phyloP scores from a whole-genome alignment of 345 rosid species.

The Camelina hispida region DNA sequence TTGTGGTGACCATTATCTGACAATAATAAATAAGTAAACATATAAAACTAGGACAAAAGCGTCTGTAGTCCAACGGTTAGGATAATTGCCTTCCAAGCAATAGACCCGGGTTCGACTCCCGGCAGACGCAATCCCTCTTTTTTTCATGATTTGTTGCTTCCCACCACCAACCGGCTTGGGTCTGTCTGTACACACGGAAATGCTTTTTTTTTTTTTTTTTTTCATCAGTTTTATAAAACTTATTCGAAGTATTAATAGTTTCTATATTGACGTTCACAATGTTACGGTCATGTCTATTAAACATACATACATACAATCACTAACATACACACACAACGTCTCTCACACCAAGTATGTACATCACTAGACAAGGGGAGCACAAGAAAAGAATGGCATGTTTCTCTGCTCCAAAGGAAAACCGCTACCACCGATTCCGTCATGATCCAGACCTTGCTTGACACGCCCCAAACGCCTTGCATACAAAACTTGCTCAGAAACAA shows the following conservation, averaged over 20 bases:
- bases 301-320: neutral
- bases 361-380: slow-evolving; percentile 46
- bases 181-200: neutral
- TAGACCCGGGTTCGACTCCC: slow-evolving; percentile 94
- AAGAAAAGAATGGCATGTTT: slow-evolving; percentile 60
- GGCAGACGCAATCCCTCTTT: slow-evolving; percentile 68
- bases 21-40: accelerated
- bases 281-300: neutral
- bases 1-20: neutral
- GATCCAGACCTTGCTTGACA: slow-evolving; percentile 68
- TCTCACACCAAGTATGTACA: neutral
- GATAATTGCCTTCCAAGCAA: slow-evolving; percentile 93
- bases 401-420: slow-evolving; percentile 57
- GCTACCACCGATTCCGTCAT: slow-evolving; percentile 44
- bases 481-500: slow-evolving; percentile 67
- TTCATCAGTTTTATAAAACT: slow-evolving; percentile 6
- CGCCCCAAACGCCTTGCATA: slow-evolving; percentile 60
- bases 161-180: neutral
- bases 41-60: neutral
- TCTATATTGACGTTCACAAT: neutral
- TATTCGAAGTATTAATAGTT: neutral
- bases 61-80: slow-evolving; percentile 94
- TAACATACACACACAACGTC: slow-evolving; percentile 4
- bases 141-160: neutral
- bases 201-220: neutral